phyloP scores from a whole-genome alignment of 768 basidiomycete genomes.

The Lyophyllum atratum region DNA sequence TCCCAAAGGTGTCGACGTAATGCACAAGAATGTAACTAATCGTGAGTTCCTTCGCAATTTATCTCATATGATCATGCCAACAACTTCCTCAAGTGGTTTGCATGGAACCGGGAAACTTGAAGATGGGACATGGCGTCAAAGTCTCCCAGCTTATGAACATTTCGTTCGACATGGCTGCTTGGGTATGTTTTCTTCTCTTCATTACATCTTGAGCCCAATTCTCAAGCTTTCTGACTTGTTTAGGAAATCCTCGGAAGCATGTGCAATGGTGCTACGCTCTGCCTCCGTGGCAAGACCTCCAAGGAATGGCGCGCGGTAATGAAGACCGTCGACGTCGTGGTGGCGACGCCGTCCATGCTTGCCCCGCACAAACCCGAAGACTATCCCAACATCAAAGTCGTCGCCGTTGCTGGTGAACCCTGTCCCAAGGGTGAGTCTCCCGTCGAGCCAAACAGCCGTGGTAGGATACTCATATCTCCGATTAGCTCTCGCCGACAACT shows the following conservation, averaged over 20 bases:
- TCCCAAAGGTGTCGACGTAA: conserved; percentile 62
- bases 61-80: background rate
- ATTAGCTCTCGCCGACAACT: conserved; percentile 38
- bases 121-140: conserved; percentile 52
- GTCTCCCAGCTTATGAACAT: conserved; percentile 66
- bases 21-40: conserved; percentile 58
- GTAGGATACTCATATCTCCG: background rate
- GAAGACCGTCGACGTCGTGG: conserved; percentile 52
- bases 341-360: conserved; percentile 55
- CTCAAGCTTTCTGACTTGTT: conserved; percentile 28
- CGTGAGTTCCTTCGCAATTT: conserved; percentile 38
- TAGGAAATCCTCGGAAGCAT: conserved; percentile 58
- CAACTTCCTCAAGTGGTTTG: conserved; percentile 28
- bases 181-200: conserved; percentile 33
- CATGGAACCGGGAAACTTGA: conserved; percentile 52
- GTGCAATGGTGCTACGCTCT: conserved; percentile 52
- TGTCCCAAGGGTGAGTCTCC: conserved; percentile 44
- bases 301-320: conserved; percentile 51
- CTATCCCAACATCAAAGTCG: conserved; percentile 50
- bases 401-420: conserved; percentile 54
- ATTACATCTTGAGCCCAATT: conserved; percentile 39
- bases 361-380: conserved; percentile 46
- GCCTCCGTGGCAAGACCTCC: conserved; percentile 51
- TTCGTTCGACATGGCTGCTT: conserved; percentile 66
- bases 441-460: background rate